These are phyloP conservation scores for Blastomyces parvus DNA, from an alignment of 2,329 filamentous ascomycete genomes.

Conservation along the genomic window DNA sequence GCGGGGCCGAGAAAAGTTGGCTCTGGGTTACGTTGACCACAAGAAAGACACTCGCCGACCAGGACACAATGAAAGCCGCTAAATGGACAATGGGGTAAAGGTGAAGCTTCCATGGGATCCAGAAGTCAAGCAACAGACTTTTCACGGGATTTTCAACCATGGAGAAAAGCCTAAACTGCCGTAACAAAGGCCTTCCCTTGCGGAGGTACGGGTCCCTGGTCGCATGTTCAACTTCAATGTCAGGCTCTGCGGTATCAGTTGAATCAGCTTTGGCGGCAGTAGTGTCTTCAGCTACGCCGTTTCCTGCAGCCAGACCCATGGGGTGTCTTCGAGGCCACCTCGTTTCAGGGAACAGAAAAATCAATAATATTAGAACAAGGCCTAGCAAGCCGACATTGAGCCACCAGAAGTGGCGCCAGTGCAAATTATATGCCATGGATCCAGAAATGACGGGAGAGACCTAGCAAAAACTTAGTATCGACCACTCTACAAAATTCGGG, in stretches of 20 bases:
- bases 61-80: conserved; percentile 52
- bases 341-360: conserved; percentile 56
- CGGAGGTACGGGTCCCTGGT: conserved; percentile 47
- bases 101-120: conserved; percentile 54
- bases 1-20: conserved; percentile 46
- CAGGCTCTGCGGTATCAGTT: conserved; percentile 8
- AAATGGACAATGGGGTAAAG: conserved; percentile 55
- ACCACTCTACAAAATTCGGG: conserved; percentile 12
- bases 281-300: not conserved
- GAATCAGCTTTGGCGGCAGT: not conserved
- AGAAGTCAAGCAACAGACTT: conserved; percentile 46
- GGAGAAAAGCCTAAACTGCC: conserved; percentile 49
- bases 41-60: conserved; percentile 49
- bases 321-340: conserved; percentile 45
- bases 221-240: conserved; percentile 22
- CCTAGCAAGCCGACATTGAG: conserved; percentile 50
- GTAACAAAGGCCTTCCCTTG: conserved; percentile 45
- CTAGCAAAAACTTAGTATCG: conserved; percentile 17
- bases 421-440: conserved; percentile 49
- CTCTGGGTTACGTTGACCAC: conserved; percentile 52
- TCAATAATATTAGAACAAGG: conserved; percentile 41
- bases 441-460: conserved; percentile 51
- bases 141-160: conserved; percentile 36
- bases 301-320: conserved; percentile 15
- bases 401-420: conserved; percentile 59